Percentiles rank a stretch among this genome's conserved stretches.
Conservation (phyloP, 1,284 basidiomycete species). For the Grifola frondosa region DNA sequence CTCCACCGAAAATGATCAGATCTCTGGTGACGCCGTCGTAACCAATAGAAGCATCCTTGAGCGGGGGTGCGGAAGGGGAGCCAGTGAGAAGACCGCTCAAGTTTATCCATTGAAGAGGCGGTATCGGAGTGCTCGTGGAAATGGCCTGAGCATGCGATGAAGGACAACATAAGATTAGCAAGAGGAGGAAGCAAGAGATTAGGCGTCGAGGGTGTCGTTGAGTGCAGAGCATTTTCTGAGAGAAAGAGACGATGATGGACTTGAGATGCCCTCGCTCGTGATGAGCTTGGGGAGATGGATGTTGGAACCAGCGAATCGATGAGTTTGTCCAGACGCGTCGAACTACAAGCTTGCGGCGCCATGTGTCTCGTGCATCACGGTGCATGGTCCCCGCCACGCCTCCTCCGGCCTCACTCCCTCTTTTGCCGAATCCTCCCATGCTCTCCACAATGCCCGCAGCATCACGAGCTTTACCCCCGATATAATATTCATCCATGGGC, state of each 20-base stretch:
- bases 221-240: constrained; percentile 18
- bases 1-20: constrained; percentile 73
- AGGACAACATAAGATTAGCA: constrained; percentile 22
- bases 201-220: constrained; percentile 15
- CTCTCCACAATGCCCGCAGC: constrained; percentile 5
- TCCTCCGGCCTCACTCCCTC: constrained; percentile 1
- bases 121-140: constrained; percentile 37
- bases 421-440: constrained; percentile 3
- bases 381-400: constrained; percentile 10
- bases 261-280: constrained; percentile 26
- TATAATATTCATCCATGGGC: no score
- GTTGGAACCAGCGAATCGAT: constrained; percentile 22
- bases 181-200: constrained; percentile 24
- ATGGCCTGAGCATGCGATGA: constrained; percentile 29
- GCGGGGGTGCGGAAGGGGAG: constrained; percentile 51
- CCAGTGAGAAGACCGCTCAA: constrained; percentile 55
- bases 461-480: constrained; percentile 1
- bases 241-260: constrained; percentile 8
- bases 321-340: constrained; percentile 20
- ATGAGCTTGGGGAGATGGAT: constrained; percentile 23
- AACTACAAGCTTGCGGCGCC: constrained; percentile 3
- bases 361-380: constrained; percentile 2
- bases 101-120: constrained; percentile 65
- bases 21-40: constrained; percentile 44
- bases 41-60: constrained; percentile 73